Percentiles rank a stretch among this genome's conserved stretches.
Evolutionary conservation across 768 basidiomycete genomes (phyloP).

Genomic region (Suillus discolor): DNA sequence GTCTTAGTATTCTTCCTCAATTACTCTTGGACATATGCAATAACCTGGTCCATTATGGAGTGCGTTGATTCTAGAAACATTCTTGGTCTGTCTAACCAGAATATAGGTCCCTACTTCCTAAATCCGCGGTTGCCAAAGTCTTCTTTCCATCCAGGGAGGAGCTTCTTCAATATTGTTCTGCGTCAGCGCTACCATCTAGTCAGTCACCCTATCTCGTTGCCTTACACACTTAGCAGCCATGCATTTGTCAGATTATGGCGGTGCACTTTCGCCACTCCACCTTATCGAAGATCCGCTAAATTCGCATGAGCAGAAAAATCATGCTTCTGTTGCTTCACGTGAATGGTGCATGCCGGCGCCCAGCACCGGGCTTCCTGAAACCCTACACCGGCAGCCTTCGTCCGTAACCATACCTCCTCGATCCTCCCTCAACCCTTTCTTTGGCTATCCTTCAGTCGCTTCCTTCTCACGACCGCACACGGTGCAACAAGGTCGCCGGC

Average conservation of each 20-base stretch:
- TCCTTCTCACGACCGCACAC: conserved; percentile 37
- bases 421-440: conserved; percentile 72
- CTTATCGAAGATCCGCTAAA: conserved; percentile 52
- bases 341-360: background rate
- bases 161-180: conserved; percentile 55
- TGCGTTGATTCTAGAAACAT: conserved; percentile 33
- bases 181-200: conserved; percentile 63
- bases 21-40: conserved; percentile 73
- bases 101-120: conserved; percentile 63
- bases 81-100: conserved; percentile 11
- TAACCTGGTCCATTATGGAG: conserved; percentile 69
- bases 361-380: background rate
- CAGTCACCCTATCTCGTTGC: conserved; percentile 11
- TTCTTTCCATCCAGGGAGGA: conserved; percentile 65
- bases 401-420: conserved; percentile 45
- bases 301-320: conserved; percentile 8
- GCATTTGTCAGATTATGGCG: conserved; percentile 62
- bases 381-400: conserved; percentile 12
- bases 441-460: conserved; percentile 61
- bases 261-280: conserved; percentile 53
- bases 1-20: conserved; percentile 67
- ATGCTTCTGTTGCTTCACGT: background rate
- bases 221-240: background rate
- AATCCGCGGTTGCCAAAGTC: conserved; percentile 58
- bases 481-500: conserved; percentile 62